phyloP scores from a whole-genome alignment of 2,329 filamentous ascomycete species.

The Rutstroemia sp. region DNA sequence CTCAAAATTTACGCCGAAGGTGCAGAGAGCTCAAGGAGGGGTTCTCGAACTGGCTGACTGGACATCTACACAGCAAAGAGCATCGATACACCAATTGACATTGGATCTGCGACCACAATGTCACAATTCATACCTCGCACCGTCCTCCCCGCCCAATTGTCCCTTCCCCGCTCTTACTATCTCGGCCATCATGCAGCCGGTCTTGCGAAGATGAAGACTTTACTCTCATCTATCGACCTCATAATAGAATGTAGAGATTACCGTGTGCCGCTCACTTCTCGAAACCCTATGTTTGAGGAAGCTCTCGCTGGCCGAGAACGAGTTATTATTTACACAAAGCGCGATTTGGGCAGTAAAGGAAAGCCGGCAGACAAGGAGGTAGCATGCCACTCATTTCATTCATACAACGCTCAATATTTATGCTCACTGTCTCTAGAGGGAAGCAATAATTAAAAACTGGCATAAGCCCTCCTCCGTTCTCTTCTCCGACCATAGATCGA shows the following conservation, averaged over 20 bases:
- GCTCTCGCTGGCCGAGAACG: conserved; percentile 65
- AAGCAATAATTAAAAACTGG: conserved; percentile 46
- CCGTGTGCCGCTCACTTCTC: conserved; percentile 78
- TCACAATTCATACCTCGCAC: conserved; percentile 62
- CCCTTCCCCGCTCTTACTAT: conserved; percentile 84
- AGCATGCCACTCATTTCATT: background rate
- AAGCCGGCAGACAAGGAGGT: conserved; percentile 34
- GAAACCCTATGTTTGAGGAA: conserved; percentile 83
- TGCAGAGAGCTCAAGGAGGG: conserved; percentile 7
- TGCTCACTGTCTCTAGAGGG: conserved; percentile 31
- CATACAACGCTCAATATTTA: background rate
- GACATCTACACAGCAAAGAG: too few species aligned
- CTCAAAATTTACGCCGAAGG: background rate
- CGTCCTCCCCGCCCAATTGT: conserved; percentile 62
- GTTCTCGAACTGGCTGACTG: too few species aligned
- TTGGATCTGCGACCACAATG: conserved; percentile 13
- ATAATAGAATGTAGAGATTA: conserved; percentile 94
- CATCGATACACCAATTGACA: background rate
- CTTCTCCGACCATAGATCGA: conserved; percentile 44
- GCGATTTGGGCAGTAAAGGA: conserved; percentile 57
- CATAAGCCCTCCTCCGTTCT: conserved; percentile 43
- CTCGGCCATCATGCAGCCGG: conserved; percentile 86
- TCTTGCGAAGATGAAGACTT: conserved; percentile 71
- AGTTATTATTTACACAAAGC: conserved; percentile 86
- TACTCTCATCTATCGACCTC: conserved; percentile 74